These are phyloP conservation scores for Petasospora rhodanensis DNA, from an alignment of 1,139 yeast species.

Conservation along the genomic window DNA sequence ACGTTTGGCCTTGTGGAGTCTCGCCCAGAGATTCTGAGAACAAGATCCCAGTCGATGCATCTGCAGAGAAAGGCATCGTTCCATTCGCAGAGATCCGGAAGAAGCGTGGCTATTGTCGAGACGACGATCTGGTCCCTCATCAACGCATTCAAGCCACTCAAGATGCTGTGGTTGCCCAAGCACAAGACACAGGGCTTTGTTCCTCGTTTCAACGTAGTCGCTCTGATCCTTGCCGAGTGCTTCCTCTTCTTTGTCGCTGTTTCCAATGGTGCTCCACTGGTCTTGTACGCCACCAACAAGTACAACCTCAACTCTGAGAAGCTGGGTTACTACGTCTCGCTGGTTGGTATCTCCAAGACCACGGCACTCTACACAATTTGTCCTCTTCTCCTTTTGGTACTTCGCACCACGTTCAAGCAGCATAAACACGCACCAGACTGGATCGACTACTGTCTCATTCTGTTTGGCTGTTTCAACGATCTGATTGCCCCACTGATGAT, in stretches of 20 bases:
- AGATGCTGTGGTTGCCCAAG: conserved; percentile 38
- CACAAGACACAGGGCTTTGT: conserved; percentile 29
- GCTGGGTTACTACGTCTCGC: conserved; percentile 56
- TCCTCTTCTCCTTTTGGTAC: conserved; percentile 38
- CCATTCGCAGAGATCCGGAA: conserved; percentile 26
- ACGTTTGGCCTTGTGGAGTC: conserved; percentile 53
- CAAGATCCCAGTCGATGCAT: conserved; percentile 34
- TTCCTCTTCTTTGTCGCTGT: conserved; percentile 31
- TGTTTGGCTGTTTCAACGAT: conserved; percentile 38
- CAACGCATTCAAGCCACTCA: conserved; percentile 42
- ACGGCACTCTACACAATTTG: conserved; percentile 37
- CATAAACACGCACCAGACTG: conserved; percentile 40
- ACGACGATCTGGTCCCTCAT: conserved; percentile 1
- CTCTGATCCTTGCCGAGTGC: conserved; percentile 46
- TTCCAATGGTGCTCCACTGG: conserved; percentile 40
- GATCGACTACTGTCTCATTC: conserved; percentile 46
- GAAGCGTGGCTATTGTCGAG: neutral
- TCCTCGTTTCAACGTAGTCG: conserved; percentile 42
- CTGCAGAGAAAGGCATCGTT: conserved; percentile 31
- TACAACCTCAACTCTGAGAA: conserved; percentile 58
- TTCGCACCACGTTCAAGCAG: conserved; percentile 30
- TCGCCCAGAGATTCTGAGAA: conserved; percentile 41
- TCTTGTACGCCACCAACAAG: conserved; percentile 54
- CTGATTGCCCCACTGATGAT: conserved; percentile 39
- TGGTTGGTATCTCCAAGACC: conserved; percentile 45